These are phyloP conservation scores for Crithidia mellificae DNA, from an alignment of 208 protist species.

Conservation along the genomic window DNA sequence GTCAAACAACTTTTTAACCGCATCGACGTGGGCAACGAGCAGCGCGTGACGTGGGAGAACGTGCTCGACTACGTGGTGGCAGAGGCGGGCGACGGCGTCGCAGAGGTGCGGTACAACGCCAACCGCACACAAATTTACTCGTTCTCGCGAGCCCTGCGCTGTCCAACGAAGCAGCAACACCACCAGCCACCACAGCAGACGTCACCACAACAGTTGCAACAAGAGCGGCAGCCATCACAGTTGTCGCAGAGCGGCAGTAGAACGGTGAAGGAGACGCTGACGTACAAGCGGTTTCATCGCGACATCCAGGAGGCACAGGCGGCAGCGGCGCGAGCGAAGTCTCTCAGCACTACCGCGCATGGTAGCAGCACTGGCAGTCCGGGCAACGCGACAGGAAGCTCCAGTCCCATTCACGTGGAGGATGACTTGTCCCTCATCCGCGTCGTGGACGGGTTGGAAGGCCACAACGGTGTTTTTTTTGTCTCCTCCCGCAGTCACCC, in stretches of 20 bases:
- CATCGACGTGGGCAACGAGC: slow-evolving; percentile 48
- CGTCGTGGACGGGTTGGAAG: slow-evolving; percentile 49
- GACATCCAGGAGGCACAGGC: slow-evolving; percentile 1
- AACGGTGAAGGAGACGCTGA: not conserved
- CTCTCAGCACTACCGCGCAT: not conserved
- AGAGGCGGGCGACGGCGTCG: slow-evolving; percentile 26
- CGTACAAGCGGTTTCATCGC: slow-evolving; percentile 16
- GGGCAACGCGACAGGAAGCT: not conserved
- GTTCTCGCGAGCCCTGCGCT: slow-evolving; percentile 37
- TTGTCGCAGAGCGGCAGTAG: too few relatives aligned
- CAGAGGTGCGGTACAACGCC: slow-evolving; percentile 16
- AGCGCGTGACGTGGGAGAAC: slow-evolving; percentile 64
- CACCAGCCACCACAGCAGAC: not conserved
- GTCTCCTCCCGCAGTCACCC: slow-evolving; percentile 46
- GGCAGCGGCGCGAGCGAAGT: too few relatives aligned
- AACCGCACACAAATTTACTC: slow-evolving; percentile 46
- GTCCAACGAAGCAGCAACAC: slow-evolving; percentile 6
- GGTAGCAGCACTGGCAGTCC: not conserved
- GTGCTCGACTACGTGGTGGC: slow-evolving; percentile 55
- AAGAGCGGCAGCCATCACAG: not conserved
- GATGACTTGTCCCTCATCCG: slow-evolving; percentile 46
- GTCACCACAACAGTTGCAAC: not conserved
- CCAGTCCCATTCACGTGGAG: slow-evolving; percentile 13
- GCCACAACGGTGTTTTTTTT: slow-evolving; percentile 58
- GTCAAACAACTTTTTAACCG: slow-evolving; percentile 56